A percentile compares a stretch with the other conserved stretches of the same genome.
phyloP scores from a whole-genome alignment of 108 stramenopile species.

The Nannochloropsis granulata region DNA sequence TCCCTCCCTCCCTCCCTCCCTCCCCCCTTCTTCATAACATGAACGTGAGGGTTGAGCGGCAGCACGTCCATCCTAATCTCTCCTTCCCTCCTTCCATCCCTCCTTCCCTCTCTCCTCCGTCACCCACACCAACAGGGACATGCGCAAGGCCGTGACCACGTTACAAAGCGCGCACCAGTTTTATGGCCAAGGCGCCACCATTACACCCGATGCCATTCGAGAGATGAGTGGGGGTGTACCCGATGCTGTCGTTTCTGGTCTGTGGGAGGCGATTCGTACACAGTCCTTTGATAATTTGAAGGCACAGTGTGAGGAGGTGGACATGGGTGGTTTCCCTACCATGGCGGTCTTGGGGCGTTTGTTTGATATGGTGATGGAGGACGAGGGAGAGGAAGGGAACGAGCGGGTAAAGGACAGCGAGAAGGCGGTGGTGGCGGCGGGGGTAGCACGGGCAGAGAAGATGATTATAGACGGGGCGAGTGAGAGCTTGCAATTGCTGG shows the following conservation, averaged over 20 bases:
- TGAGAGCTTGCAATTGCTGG: slow-evolving; percentile 81
- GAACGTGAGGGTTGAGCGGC: too few species aligned
- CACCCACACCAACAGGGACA: slow-evolving; percentile 46
- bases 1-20: background rate
- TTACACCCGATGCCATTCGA: slow-evolving; percentile 14
- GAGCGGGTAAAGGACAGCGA: slow-evolving; percentile 50
- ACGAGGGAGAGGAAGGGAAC: slow-evolving; percentile 61
- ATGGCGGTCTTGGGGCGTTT: slow-evolving; percentile 29
- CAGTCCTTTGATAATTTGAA: slow-evolving; percentile 8
- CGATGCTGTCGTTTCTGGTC: background rate
- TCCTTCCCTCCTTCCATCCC: background rate
- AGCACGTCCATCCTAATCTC: too few species aligned
- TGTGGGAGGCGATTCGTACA: slow-evolving; percentile 21
- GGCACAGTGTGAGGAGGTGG: slow-evolving; percentile 45
- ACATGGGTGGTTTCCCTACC: slow-evolving; percentile 45
- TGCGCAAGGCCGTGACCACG: slow-evolving; percentile 89
- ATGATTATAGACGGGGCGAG: slow-evolving; percentile 82
- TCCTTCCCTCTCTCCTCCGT: background rate
- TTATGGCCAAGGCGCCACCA: slow-evolving; percentile 26
- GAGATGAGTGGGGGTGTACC: slow-evolving; percentile 33
- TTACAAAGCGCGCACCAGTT: slow-evolving; percentile 78
- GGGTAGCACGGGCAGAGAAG: slow-evolving; percentile 83
- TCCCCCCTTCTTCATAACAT: background rate
- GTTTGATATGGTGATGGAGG: slow-evolving; percentile 2
- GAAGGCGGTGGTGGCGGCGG: slow-evolving; percentile 53